Percentiles rank a stretch among this genome's conserved stretches.
Evolutionary conservation across 176 grass and related monocot genomes (phyloP).

Genomic region (Lolium multiflorum): DNA sequence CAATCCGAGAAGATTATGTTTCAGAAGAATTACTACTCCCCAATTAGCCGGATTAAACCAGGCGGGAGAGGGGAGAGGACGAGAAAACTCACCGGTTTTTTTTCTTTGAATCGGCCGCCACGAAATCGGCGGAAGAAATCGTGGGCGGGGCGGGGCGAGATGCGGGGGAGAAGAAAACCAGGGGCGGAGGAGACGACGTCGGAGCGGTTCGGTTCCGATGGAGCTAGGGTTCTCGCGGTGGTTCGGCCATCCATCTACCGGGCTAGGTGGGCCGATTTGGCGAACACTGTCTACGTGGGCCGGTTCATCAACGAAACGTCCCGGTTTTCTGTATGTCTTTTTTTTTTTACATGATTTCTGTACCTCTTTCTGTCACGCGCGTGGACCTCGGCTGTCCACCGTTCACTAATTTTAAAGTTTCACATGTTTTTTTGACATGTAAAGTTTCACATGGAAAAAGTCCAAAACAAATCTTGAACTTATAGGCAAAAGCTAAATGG

Average conservation of each 20-base stretch:
- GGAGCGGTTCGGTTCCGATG: constrained; percentile 14
- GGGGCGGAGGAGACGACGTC: not conserved
- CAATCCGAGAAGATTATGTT: not conserved
- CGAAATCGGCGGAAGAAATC: constrained; percentile 34
- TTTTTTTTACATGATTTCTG: no score
- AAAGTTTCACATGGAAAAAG: no score
- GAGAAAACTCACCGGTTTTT: constrained; percentile 50
- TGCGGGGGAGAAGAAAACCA: constrained; percentile 21
- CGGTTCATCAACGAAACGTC: not conserved
- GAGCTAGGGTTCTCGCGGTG: not conserved
- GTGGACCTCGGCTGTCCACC: no score
- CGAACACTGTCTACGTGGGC: not conserved
- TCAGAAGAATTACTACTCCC: no score
- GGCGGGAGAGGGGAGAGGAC: not conserved
- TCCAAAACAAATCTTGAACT: no score
- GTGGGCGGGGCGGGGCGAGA: not conserved
- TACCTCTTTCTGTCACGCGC: no score
- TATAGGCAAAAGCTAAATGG: no score
- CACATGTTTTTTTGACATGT: no score
- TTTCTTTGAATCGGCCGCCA: constrained; percentile 14
- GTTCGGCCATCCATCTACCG: not conserved
- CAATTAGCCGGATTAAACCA: not conserved
- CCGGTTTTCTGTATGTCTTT: not conserved
- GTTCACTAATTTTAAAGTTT: no score
- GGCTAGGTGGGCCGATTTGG: not conserved